Evolutionary conservation across 2,329 filamentous ascomycete genomes (phyloP).

Genomic region (Bipolaris zeicola): DNA sequence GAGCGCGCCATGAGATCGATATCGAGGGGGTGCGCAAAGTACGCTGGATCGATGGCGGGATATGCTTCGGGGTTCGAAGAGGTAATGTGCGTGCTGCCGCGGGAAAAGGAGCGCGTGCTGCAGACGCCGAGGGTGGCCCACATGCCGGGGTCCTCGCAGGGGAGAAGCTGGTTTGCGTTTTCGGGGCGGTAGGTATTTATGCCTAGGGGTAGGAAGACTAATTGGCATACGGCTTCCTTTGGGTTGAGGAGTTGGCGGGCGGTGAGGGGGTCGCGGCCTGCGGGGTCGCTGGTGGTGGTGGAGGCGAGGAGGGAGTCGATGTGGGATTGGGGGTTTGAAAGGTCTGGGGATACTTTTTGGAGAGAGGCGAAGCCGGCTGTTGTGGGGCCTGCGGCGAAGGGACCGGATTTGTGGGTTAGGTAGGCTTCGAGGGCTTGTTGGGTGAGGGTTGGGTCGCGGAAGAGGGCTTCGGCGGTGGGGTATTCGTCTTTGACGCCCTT

Average conservation of each 20-base stretch:
- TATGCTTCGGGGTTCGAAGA: slow-evolving; percentile 36
- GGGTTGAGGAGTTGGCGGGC: slow-evolving; percentile 32
- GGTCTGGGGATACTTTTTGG: slow-evolving; percentile 24
- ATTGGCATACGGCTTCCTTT: slow-evolving; percentile 27
- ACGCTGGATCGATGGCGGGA: slow-evolving; percentile 50
- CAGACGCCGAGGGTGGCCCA: slow-evolving; percentile 22
- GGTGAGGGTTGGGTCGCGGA: slow-evolving; percentile 24
- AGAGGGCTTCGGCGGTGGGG: slow-evolving; percentile 33
- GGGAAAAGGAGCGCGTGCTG: slow-evolving; percentile 48
- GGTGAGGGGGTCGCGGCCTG: slow-evolving; percentile 29
- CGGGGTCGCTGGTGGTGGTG: slow-evolving; percentile 22
- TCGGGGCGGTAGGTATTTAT: slow-evolving; percentile 11
- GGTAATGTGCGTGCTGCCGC: slow-evolving; percentile 49
- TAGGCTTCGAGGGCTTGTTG: slow-evolving; percentile 39
- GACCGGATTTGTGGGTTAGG: slow-evolving; percentile 33
- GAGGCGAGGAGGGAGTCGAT: slow-evolving; percentile 25
- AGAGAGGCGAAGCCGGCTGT: slow-evolving; percentile 35
- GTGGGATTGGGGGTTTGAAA: slow-evolving; percentile 27
- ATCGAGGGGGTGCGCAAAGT: slow-evolving; percentile 54
- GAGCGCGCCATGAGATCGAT: slow-evolving; percentile 49
- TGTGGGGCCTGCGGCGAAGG: slow-evolving; percentile 32
- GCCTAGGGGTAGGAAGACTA: slow-evolving; percentile 26
- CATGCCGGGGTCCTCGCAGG: slow-evolving; percentile 19
- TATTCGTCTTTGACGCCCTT: slow-evolving; percentile 36
- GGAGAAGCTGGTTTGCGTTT: slow-evolving; percentile 7